Base-by-base conservation (phyloP, 108 stramenopile species). In the Fragilaria crotonensis region DNA sequence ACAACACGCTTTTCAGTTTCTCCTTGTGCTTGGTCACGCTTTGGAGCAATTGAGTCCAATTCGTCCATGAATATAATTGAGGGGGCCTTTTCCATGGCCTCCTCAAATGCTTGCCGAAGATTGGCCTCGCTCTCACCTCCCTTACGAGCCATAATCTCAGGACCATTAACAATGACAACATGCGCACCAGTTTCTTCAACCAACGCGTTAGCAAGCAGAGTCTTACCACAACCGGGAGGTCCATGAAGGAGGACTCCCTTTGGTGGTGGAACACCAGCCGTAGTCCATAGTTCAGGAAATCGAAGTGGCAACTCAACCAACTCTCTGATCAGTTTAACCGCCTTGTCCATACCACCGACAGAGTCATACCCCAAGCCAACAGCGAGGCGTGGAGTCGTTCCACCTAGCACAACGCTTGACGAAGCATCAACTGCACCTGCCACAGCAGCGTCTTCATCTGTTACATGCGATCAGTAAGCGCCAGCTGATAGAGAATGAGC, bases 51-150 rank as follows among this genome's bases (percentile, higher is more conserved):
- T 23, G 94, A 88, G 76, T 99, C 99, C 30, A 99, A 71, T 65
- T 99, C 98, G 68, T 98, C 98, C 83, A 99, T 97, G 63, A 99
- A 97, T 57, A 99, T 94, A 52, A 98, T 96, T 29, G 95, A 72
- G 28, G 96, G 95, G 31, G 89, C 90, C 52, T 95, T 89, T 57
- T 81, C 75, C 58, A 77, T 68, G 0, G 95, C 95, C 48, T 95
- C 90, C 65, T 97, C 94, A 72, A 99, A 99, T 1, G 95, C 94
- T 53, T 95, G 90, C 26, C 97, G 84, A 5, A 99, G 61, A 67
- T 96, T 96, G 17, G 93, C 89, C 77, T 99, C 98, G 28, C 90
- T 89, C 64, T 98, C 96, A 30, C 98, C 98, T 25, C 93, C 94
- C 57, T 95, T 89, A 59, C 93, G 73, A 51, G 94, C 84, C 87